These are phyloP conservation scores for Diaporthe nobilis DNA, from an alignment of 2,329 filamentous ascomycete species.

Conservation along the genomic window DNA sequence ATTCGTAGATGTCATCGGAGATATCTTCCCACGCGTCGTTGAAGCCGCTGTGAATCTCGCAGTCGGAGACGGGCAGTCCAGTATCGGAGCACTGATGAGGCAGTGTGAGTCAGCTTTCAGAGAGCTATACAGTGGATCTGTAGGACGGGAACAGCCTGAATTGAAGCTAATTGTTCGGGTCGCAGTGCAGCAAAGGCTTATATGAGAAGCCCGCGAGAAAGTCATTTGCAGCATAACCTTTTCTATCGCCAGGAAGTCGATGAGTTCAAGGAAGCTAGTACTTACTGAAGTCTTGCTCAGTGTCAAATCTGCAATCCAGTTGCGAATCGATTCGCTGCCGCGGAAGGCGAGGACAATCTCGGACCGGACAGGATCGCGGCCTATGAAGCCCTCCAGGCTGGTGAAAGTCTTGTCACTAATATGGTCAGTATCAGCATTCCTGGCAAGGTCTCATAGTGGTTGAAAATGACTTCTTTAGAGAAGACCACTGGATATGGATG, in stretches of 20 bases:
- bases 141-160: background rate
- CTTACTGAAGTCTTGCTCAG: conserved; percentile 24
- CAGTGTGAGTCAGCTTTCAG: background rate
- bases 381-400: conserved; percentile 63
- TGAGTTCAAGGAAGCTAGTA: too few relatives aligned
- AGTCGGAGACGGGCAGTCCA: conserved; percentile 48
- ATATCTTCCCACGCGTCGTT: conserved; percentile 70
- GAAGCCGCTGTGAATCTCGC: conserved; percentile 72
- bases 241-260: conserved; percentile 55
- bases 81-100: conserved; percentile 17
- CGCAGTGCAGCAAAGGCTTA: background rate
- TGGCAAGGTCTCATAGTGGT: background rate
- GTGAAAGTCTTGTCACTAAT: background rate
- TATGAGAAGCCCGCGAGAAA: background rate
- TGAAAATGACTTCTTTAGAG: too few relatives aligned
- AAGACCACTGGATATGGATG: background rate
- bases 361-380: conserved; percentile 61
- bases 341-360: conserved; percentile 73
- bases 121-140: background rate
- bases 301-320: conserved; percentile 69
- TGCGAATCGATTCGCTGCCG: conserved; percentile 70
- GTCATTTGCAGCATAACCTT: conserved; percentile 51
- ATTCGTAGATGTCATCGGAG: conserved; percentile 55
- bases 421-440: background rate
- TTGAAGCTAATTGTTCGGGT: background rate